phyloP scores from a whole-genome alignment of 176 grass and related monocot species.

The Paspalum vaginatum region DNA sequence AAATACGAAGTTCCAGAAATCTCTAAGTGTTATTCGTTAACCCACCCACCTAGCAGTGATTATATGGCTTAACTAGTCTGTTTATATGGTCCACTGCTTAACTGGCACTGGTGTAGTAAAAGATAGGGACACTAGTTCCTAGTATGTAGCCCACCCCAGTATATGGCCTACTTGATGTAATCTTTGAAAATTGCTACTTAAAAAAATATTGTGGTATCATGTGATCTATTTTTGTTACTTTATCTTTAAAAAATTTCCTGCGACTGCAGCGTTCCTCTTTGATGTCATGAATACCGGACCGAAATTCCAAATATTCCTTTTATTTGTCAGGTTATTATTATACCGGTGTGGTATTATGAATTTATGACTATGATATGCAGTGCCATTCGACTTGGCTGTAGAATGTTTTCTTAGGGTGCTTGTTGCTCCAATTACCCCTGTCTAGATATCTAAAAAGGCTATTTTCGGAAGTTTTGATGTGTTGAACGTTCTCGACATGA shows the following conservation, averaged over 20 bases:
- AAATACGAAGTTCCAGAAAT: neutral
- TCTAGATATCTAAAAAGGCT: neutral
- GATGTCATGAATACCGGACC: neutral
- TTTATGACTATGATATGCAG: neutral
- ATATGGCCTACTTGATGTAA: neutral
- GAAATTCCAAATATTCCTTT: neutral
- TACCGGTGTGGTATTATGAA: neutral
- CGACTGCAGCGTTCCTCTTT: neutral
- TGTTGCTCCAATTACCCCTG: neutral
- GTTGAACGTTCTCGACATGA: neutral
- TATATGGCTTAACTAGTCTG: neutral
- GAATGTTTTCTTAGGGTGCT: neutral
- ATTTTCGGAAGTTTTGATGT: neutral
- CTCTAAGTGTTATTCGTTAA: neutral
- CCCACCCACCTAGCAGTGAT: neutral
- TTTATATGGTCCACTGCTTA: neutral
- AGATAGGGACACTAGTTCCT: neutral
- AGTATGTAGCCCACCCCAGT: neutral
- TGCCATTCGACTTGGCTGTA: neutral
- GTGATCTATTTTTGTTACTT: neutral
- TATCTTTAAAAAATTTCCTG: no score
- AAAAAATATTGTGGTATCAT: neutral
- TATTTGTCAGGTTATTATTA: neutral
- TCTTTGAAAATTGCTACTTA: neutral
- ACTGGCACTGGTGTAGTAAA: neutral